Evolutionary conservation across 495 filamentous ascomycete genomes (phyloP), one percentile per base, ranked within the genome.

Genomic region (Penicillium subrubescens): DNA sequence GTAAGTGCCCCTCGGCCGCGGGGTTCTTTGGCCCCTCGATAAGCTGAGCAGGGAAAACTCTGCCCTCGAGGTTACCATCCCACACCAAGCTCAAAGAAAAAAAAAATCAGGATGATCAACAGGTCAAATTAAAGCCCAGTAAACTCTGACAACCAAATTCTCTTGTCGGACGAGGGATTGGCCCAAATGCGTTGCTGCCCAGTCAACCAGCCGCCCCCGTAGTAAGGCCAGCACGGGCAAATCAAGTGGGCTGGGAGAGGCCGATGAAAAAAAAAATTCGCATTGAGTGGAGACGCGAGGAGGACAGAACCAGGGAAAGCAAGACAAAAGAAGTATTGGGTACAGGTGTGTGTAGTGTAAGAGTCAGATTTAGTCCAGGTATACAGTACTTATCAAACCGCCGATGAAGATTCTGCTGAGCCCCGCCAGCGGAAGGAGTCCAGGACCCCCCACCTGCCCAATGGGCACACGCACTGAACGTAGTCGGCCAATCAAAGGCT

Each of bases 141-240:
- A 65, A 75, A 70, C 64, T 5, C 43, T 54, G 37, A 51, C 48
- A 33, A 51, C 51, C 50, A 41, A 10, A 35, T 2, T 41, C 17
- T 25, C 1, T 29, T 31, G 56, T 33, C 21, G 23, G 11, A 58
- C 56, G 14, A 58, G 37, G 56, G 66, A 43, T 44, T 67, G 67
- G 67, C 69, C 75, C 71, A 73, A 63, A 67, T 79, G 77, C 77
- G 76, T 81, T 77, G 78, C 76, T 79, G 78, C 78, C 78, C 78
- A 81, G 78, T 67, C 52, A 23, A 39, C 48, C 75, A 79, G 73
- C 63, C 46, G 52, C 27, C 44, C 59, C 41, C 50, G 44, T 54
- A 12, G 61, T 44, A 63, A 35, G 57, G 58, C 61, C 43, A 60
- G 21, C 43, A 51, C 25, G 27, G 35, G 39, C 61, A 68, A 57